Evolutionary conservation across 2,329 filamentous ascomycete genomes (phyloP).

Genomic region (Sclerotinia minor): DNA sequence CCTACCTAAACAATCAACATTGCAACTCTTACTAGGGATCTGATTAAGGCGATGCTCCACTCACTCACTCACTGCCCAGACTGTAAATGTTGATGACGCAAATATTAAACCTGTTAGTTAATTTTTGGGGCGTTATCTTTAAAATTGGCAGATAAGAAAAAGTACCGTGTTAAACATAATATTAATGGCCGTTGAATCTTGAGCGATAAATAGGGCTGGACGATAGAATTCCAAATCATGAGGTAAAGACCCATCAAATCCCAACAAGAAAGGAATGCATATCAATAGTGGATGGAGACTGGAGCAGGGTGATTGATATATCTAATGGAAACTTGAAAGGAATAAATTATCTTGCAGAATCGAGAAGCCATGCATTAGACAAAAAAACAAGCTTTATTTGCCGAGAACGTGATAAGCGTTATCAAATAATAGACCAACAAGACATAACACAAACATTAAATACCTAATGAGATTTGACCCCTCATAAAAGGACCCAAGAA

Average conservation of each 20-base stretch:
- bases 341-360: not conserved
- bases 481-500: not conserved
- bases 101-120: too few relatives aligned
- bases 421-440: not conserved
- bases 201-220: not conserved
- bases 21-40: too few relatives aligned
- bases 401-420: not conserved
- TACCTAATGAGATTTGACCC: not conserved
- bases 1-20: too few relatives aligned
- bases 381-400: not conserved
- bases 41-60: too few relatives aligned
- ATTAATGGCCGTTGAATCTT: not conserved
- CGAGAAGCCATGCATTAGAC: not conserved
- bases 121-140: too few relatives aligned
- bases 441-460: not conserved
- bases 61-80: too few relatives aligned
- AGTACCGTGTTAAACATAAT: too few relatives aligned
- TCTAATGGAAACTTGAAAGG: not conserved
- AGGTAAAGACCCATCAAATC: not conserved
- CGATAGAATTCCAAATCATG: not conserved
- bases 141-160: too few relatives aligned
- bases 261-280: too few relatives aligned
- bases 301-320: not conserved
- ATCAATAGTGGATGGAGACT: not conserved
- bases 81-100: too few relatives aligned